phyloP scores from a whole-genome alignment of 2,329 filamentous ascomycete genomes.

The Akanthomyces lecanii region DNA sequence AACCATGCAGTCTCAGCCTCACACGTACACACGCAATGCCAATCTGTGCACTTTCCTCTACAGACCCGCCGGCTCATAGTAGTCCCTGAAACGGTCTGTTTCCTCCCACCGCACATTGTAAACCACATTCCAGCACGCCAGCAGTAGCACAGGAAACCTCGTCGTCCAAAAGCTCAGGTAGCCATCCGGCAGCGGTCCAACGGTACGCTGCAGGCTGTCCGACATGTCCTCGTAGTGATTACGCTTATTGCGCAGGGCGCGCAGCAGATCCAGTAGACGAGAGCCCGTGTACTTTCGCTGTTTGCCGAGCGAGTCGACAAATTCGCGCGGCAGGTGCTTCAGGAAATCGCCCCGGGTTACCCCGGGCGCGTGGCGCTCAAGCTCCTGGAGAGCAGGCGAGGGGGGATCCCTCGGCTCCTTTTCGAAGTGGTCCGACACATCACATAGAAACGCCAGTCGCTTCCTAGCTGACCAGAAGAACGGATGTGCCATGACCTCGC shows the following conservation, averaged over 20 bases:
- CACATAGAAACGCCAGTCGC: constrained; percentile 86
- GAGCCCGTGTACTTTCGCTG: constrained; percentile 91
- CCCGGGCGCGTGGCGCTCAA: constrained; percentile 49
- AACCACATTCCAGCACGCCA: constrained; percentile 74
- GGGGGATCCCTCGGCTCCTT: constrained; percentile 83
- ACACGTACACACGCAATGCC: not conserved
- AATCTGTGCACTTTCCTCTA: not conserved
- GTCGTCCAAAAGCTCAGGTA: constrained; percentile 82
- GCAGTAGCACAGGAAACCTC: constrained; percentile 72
- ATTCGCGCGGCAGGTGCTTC: constrained; percentile 67
- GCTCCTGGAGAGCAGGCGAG: constrained; percentile 58
- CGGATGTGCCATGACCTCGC: constrained; percentile 81
- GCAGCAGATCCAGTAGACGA: constrained; percentile 77
- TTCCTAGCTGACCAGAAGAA: constrained; percentile 96
- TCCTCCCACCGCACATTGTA: constrained; percentile 60
- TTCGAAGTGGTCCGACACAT: constrained; percentile 95
- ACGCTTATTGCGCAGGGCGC: constrained; percentile 90
- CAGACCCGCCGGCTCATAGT: constrained; percentile 52
- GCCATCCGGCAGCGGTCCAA: constrained; percentile 72
- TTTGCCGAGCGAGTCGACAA: constrained; percentile 85
- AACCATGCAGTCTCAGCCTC: too few species aligned
- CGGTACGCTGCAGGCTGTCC: constrained; percentile 63
- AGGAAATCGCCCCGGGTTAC: constrained; percentile 73
- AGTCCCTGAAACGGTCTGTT: constrained; percentile 65
- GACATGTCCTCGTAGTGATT: constrained; percentile 98